Conservation (phyloP, 2,329 filamentous ascomycete genomes). For the Pseudogymnoascus sp. region DNA sequence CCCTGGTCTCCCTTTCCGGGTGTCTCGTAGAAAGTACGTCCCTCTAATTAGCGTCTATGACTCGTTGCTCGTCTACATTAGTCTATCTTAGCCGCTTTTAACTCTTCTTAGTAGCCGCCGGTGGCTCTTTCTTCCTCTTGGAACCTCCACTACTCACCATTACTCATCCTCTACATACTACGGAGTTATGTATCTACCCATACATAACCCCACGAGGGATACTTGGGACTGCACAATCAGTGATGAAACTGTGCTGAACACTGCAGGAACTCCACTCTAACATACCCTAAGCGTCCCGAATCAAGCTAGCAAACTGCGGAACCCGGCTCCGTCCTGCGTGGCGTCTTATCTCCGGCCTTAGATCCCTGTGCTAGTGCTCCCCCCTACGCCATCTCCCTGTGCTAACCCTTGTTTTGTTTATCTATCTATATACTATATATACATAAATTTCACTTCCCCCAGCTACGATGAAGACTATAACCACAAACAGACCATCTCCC, state of each 20-base stretch:
- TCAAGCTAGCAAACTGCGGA: not conserved
- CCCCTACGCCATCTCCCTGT: conserved; percentile 20
- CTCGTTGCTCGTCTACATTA: not conserved
- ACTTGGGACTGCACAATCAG: not conserved
- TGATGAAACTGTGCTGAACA: not conserved
- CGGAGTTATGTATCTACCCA: not conserved
- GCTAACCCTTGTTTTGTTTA: conserved; percentile 15
- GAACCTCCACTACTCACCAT: not conserved
- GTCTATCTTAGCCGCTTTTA: not conserved
- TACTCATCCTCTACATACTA: not conserved
- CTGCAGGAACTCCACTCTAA: not conserved
- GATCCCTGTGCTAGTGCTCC: conserved; percentile 15
- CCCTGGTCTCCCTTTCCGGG: not conserved
- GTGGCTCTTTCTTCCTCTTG: not conserved
- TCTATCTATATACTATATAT: conserved; percentile 4
- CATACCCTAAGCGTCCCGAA: not conserved
- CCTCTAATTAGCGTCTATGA: not conserved
- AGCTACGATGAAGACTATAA: not conserved
- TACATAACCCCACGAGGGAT: not conserved
- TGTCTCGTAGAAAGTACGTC: not conserved
- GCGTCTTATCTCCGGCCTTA: conserved; percentile 6
- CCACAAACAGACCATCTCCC: not conserved
- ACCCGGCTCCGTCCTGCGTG: conserved; percentile 1
- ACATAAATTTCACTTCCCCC: conserved; percentile 1
- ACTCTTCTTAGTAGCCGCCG: not conserved